Evolutionary conservation across 345 rosid species (phyloP).

Genomic region (Eutrema heterophyllum): DNA sequence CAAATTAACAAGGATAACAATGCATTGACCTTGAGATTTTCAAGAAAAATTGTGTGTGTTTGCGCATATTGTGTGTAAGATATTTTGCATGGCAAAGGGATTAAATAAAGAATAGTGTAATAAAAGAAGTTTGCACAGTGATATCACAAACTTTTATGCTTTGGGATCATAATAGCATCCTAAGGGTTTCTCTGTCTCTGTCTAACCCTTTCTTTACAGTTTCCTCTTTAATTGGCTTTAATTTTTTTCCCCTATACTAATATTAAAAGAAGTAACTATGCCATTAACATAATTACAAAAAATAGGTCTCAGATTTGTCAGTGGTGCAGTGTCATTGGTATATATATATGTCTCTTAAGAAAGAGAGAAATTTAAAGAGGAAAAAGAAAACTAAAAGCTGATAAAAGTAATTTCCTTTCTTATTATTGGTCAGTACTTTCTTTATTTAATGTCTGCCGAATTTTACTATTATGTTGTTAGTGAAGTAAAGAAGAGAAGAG

Average conservation of each 20-base stretch:
- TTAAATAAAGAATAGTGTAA: constrained; percentile 5
- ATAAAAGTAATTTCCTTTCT: constrained; percentile 41
- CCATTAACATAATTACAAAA: constrained; percentile 16
- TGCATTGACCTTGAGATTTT: not conserved
- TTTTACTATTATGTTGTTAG: constrained; percentile 34
- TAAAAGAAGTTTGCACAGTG: constrained; percentile 25
- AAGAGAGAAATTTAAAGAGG: constrained; percentile 1
- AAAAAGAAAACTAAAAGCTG: constrained; percentile 49
- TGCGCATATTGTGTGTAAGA: not conserved
- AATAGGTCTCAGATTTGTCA: constrained; percentile 32
- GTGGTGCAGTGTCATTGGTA: constrained; percentile 45
- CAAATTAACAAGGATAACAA: not conserved
- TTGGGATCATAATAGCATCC: constrained; percentile 39
- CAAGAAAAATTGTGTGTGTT: not conserved
- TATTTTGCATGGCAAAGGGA: constrained; percentile 18
- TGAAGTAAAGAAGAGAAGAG: constrained; percentile 27
- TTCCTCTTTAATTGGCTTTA: constrained; percentile 17
- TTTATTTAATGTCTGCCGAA: constrained; percentile 28
- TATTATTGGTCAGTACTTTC: constrained; percentile 29
- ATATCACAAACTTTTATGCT: constrained; percentile 35
- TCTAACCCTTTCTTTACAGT: constrained; percentile 30
- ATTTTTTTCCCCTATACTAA: not conserved
- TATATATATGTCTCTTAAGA: constrained; percentile 35
- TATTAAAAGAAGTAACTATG: constrained; percentile 23
- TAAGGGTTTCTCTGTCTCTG: constrained; percentile 32